These are phyloP conservation scores for Bonnemaisonia californica DNA, from an alignment of 31 red algal species.

Conservation along the genomic window DNA sequence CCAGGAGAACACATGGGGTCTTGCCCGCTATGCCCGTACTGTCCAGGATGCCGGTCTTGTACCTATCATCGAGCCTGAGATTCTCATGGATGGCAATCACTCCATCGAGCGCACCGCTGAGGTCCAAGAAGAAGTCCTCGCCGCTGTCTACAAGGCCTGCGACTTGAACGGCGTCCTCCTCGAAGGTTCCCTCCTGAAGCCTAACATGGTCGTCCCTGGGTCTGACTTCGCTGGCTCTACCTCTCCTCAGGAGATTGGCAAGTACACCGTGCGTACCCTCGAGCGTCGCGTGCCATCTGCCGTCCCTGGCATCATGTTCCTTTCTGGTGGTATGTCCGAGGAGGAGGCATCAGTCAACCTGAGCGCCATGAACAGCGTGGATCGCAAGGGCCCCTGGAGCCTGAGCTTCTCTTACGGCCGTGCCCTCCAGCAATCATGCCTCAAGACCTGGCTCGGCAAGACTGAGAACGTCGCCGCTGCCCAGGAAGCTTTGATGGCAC, in stretches of 20 bases:
- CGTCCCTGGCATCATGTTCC: conserved; percentile 96
- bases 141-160: conserved; percentile 91
- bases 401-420: conserved; percentile 97
- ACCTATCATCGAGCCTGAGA: conserved; percentile 98
- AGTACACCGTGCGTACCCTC: conserved; percentile 86
- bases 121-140: conserved; percentile 94
- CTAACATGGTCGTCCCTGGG: conserved; percentile 96
- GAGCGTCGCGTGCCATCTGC: conserved; percentile 89
- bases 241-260: conserved; percentile 79
- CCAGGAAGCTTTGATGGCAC: conserved; percentile 88
- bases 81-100: conserved; percentile 98
- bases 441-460: conserved; percentile 97
- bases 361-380: conserved; percentile 88
- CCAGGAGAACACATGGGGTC: conserved; percentile 91
- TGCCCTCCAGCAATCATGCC: conserved; percentile 96
- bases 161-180: conserved; percentile 88
- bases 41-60: conserved; percentile 94
- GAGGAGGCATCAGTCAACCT: conserved; percentile 97
- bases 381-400: conserved; percentile 95
- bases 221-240: conserved; percentile 77
- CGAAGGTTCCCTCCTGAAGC: conserved; percentile 97
- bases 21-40: conserved; percentile 94
- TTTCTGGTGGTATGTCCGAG: conserved; percentile 98
- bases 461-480: conserved; percentile 83
- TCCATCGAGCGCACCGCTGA: conserved; percentile 79